These are phyloP conservation scores for Russula abietina DNA, from an alignment of 768 basidiomycete genomes.

Conservation along the genomic window DNA sequence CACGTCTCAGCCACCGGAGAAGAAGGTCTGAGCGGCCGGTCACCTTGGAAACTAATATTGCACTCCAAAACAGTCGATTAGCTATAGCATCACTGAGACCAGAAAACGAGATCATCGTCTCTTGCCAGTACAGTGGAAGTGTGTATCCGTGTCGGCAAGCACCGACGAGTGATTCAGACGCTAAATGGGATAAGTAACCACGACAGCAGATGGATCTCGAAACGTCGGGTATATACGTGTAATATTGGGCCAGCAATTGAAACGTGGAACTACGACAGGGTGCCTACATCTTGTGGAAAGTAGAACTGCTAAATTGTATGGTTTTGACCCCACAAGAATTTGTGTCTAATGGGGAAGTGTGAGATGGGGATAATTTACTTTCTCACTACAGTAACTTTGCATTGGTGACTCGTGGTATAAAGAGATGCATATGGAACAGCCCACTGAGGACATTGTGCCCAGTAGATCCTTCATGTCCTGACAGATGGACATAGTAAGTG, in stretches of 20 bases:
- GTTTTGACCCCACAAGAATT: neutral
- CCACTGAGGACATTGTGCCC: neutral
- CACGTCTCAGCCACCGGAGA: neutral
- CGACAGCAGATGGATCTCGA: neutral
- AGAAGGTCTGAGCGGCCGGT: neutral
- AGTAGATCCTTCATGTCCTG: neutral
- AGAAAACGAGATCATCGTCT: neutral
- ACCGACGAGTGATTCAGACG: neutral
- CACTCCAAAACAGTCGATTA: neutral
- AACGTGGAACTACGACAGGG: neutral
- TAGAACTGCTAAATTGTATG: neutral
- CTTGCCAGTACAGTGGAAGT: neutral
- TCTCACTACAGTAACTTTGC: neutral
- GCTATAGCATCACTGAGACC: neutral
- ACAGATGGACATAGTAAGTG: neutral
- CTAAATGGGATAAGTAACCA: neutral
- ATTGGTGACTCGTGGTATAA: neutral
- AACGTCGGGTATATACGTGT: neutral
- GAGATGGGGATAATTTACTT: neutral
- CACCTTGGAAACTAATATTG: neutral
- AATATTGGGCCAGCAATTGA: neutral
- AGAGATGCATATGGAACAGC: neutral
- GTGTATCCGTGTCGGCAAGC: neutral
- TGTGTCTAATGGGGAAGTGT: neutral
- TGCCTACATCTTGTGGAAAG: neutral